Conservation (phyloP, 441 rosid genomes). For the Lepidium campestre region DNA sequence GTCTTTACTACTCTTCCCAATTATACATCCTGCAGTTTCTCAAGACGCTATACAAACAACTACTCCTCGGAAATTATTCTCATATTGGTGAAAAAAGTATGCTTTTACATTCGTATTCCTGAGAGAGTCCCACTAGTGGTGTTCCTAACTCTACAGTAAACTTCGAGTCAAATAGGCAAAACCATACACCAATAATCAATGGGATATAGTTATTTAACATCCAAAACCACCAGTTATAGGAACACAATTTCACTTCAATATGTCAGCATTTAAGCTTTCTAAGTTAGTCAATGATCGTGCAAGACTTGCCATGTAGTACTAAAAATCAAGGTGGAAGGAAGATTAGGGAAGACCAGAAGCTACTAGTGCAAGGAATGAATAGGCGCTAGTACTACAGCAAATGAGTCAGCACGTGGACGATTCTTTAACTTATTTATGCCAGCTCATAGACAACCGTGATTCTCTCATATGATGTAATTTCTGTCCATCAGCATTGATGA, state of each 20-base stretch:
- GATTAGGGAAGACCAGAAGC: background rate
- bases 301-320: background rate
- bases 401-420: background rate
- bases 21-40: background rate
- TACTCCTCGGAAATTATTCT: background rate
- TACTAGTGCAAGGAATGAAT: background rate
- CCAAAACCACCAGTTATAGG: conserved; percentile 6
- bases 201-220: background rate
- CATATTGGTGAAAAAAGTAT: background rate
- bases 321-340: background rate
- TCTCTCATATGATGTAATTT: background rate
- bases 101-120: background rate
- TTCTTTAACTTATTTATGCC: background rate
- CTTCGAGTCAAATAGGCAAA: background rate
- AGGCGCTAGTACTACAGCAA: background rate
- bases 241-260: background rate
- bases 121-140: background rate
- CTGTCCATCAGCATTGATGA: background rate
- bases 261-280: background rate
- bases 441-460: background rate
- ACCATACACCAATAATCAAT: background rate
- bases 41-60: conserved; percentile 1
- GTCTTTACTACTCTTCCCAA: background rate
- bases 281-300: background rate
- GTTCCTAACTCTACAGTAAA: background rate